Percentiles rank a stretch among this genome's conserved stretches.
Evolutionary conservation across 495 filamentous ascomycete species (phyloP).

Genomic region (Penicillium bovifimosum): DNA sequence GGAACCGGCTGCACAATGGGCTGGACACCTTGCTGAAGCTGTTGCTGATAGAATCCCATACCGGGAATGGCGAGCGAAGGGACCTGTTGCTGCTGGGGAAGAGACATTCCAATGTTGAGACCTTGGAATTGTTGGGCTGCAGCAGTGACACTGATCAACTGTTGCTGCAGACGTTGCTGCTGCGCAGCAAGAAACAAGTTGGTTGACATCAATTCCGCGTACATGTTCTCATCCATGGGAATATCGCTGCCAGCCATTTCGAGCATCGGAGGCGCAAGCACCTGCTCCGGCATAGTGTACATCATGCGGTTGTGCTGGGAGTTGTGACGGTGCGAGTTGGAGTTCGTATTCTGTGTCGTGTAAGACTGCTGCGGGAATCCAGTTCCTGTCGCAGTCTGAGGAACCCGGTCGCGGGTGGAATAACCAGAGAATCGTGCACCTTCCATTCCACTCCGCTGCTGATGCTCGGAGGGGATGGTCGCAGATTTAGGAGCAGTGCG

Average conservation of each 20-base stretch:
- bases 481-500: constrained; percentile 90
- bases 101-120: constrained; percentile 49
- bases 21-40: constrained; percentile 69
- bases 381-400: constrained; percentile 58
- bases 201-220: constrained; percentile 77
- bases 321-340: constrained; percentile 21
- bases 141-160: constrained; percentile 50
- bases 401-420: constrained; percentile 44
- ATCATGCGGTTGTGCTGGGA: constrained; percentile 44
- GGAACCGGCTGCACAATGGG: constrained; percentile 61
- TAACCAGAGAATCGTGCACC: constrained; percentile 39
- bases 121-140: constrained; percentile 72
- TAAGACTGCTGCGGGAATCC: constrained; percentile 50
- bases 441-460: constrained; percentile 47
- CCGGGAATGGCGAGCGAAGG: constrained; percentile 34
- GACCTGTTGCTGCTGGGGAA: constrained; percentile 39
- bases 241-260: constrained; percentile 58
- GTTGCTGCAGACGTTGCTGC: constrained; percentile 75
- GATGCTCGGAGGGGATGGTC: constrained; percentile 56
- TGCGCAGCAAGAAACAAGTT: constrained; percentile 82
- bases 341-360: constrained; percentile 37
- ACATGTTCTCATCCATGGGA: constrained; percentile 73
- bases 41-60: constrained; percentile 58
- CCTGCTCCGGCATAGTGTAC: constrained; percentile 72
- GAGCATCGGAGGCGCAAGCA: constrained; percentile 76